Evolutionary conservation across 2,329 filamentous ascomycete species (phyloP), one percentile per base, ranked within the genome.

Genomic region (Talaromyces rugulosus): DNA sequence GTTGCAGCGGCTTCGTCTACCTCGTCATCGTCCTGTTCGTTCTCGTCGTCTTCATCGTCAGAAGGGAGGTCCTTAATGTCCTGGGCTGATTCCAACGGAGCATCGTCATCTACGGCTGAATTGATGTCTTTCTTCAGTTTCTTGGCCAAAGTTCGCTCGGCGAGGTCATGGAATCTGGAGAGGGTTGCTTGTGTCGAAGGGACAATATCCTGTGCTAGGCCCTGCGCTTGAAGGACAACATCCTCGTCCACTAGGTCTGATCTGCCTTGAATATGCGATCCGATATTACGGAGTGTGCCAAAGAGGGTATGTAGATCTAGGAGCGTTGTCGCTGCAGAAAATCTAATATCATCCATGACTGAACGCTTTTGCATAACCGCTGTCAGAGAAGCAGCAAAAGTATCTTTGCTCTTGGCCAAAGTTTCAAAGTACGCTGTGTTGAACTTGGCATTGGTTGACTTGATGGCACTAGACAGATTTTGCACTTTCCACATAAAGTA

Each of bases 401-500:
- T 72, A 55, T 86, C 83, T 54, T 84, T 80, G 60, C 82, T 79
- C 51, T 85, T 89, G 0, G 88, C 88, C 58, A 92, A 82, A 0
- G 87, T 85, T 66, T 88, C 84, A 52, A 91, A 87, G 50, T 91
- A 80, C 63, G 87, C 85, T 28, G 80, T 83, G 62, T 84, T 80
- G 71, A 89, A 88, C 1, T 80, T 78, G 27, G 83, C 81, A 51
- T 86, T 83, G 30, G 82, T 81, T 9, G 75, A 69, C 16, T 81
- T 77, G 40, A 91, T 74, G 16, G 83, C 75, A 59, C 82, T 79
- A 64, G 82, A 80, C 63, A 91, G 70, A 58, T 82, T 80, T 59
- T 86, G 85, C 27, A 89, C 84, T 72, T 95, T 94, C 95, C 95
- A 99, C 87, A 96, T 91, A 72, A 97, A 96, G 78, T 97, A 98